phyloP scores from a whole-genome alignment of 345 rosid genomes.

The Rhizophora apiculata region DNA sequence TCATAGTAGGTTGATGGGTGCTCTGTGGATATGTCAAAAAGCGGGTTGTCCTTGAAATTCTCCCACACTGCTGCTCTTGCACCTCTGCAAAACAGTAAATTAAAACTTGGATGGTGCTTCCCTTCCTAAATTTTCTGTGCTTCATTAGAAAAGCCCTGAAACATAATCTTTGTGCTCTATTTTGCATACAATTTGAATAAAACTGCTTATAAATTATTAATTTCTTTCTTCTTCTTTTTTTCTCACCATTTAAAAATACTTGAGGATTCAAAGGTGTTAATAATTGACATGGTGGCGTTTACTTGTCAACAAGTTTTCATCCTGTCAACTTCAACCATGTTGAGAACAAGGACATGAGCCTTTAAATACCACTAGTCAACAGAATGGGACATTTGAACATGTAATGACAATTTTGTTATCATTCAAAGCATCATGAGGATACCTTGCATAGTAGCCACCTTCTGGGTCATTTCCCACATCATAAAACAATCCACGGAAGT shows the following conservation, averaged over 20 bases:
- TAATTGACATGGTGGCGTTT: too few relatives aligned
- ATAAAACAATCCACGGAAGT: conserved; percentile 91
- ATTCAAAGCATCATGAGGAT: conserved; percentile 6
- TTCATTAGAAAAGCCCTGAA: neutral
- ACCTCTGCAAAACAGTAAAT: conserved; percentile 48
- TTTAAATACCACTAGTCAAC: neutral
- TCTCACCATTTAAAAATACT: too few relatives aligned
- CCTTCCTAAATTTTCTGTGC: neutral
- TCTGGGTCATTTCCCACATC: conserved; percentile 94
- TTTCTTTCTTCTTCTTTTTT: too few relatives aligned
- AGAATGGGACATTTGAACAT: neutral
- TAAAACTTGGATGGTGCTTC: too few relatives aligned
- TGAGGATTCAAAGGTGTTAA: neutral
- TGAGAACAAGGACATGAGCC: neutral
- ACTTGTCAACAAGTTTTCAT: neutral
- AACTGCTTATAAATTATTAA: too few relatives aligned
- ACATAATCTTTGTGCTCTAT: too few relatives aligned
- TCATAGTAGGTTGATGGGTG: conserved; percentile 91
- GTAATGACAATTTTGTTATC: neutral
- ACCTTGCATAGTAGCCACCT: conserved; percentile 98
- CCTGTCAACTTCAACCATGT: neutral
- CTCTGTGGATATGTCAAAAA: conserved; percentile 90
- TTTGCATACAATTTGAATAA: too few relatives aligned
- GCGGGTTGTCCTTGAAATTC: conserved; percentile 85
- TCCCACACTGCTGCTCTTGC: conserved; percentile 99